Evolutionary conservation across 1,284 basidiomycete species (phyloP).

Genomic region (Marasmius tenuissimus): DNA sequence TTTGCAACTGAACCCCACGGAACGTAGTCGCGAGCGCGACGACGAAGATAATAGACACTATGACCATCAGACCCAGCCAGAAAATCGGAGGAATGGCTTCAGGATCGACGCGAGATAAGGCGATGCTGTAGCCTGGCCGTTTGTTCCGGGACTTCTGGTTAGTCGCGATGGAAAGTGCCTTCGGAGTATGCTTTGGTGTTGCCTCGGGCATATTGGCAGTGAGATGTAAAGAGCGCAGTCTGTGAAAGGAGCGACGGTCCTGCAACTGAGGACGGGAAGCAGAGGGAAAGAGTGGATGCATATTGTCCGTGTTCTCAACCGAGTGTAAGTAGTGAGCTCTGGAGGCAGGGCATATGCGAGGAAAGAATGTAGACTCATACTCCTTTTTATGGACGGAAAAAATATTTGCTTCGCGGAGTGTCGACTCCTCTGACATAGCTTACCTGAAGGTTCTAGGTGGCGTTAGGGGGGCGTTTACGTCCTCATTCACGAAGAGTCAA

Average conservation of each 20-base stretch:
- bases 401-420: too few relatives aligned
- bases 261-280: not conserved
- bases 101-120: not conserved
- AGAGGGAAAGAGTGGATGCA: slow-evolving; percentile 22
- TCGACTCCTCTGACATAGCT: too few relatives aligned
- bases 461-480: too few relatives aligned
- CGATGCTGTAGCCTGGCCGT: not conserved
- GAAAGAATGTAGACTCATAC: not conserved
- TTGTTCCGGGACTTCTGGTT: not conserved
- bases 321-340: not conserved
- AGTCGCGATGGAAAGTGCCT: slow-evolving; percentile 11
- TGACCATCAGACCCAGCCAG: slow-evolving; percentile 34
- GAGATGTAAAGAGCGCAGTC: slow-evolving; percentile 39
- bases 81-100: slow-evolving; percentile 12
- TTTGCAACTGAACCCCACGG: slow-evolving; percentile 43
- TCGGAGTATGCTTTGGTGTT: slow-evolving; percentile 10
- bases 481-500: too few relatives aligned
- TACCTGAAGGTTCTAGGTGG: too few relatives aligned
- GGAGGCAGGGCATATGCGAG: not conserved
- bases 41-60: slow-evolving; percentile 47
- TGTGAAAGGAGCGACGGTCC: slow-evolving; percentile 33
- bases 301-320: not conserved
- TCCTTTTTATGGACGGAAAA: not conserved
- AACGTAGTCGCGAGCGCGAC: slow-evolving; percentile 48
- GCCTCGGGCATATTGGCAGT: slow-evolving; percentile 7